Conservation (phyloP, 495 filamentous ascomycete genomes). For the Penicillium chermesinum region DNA sequence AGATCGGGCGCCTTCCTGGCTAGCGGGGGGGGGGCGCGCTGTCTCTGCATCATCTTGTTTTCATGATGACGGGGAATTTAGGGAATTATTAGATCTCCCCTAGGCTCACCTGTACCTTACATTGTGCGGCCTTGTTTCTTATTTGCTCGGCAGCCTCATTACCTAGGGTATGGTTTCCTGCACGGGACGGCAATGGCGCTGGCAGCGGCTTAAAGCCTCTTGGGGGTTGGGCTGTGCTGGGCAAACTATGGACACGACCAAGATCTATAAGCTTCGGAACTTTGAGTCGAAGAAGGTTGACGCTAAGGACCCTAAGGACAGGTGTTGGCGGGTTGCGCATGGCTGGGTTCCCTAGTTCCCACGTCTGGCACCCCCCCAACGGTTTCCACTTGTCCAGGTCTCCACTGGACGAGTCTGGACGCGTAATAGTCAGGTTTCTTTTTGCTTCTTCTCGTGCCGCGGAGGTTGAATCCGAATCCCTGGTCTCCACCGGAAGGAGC, state of each 20-base stretch:
- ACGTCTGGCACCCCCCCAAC: neutral
- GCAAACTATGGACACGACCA: neutral
- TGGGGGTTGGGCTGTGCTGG: neutral
- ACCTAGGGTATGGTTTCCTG: neutral
- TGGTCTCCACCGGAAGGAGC: neutral
- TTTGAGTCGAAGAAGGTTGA: constrained; percentile 14
- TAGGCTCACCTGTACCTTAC: too few relatives aligned
- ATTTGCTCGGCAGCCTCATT: neutral
- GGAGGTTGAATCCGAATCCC: neutral
- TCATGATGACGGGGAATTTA: constrained; percentile 13
- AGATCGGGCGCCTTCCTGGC: too few relatives aligned
- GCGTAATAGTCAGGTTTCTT: neutral
- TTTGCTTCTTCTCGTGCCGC: neutral
- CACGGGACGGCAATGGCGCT: neutral
- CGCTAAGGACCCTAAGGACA: constrained; percentile 18
- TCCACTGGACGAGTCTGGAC: neutral
- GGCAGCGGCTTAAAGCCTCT: neutral
- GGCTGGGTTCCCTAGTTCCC: neutral
- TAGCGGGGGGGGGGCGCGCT: constrained; percentile 6
- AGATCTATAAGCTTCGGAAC: neutral
- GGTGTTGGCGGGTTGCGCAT: neutral
- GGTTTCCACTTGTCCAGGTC: too few relatives aligned
- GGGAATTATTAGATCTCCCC: too few relatives aligned
- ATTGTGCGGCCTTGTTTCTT: too few relatives aligned
- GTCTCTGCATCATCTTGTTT: constrained; percentile 19